Evolutionary conservation across 352 stramenopile genomes (phyloP).

Genomic region (Pythium pyrilobum): DNA sequence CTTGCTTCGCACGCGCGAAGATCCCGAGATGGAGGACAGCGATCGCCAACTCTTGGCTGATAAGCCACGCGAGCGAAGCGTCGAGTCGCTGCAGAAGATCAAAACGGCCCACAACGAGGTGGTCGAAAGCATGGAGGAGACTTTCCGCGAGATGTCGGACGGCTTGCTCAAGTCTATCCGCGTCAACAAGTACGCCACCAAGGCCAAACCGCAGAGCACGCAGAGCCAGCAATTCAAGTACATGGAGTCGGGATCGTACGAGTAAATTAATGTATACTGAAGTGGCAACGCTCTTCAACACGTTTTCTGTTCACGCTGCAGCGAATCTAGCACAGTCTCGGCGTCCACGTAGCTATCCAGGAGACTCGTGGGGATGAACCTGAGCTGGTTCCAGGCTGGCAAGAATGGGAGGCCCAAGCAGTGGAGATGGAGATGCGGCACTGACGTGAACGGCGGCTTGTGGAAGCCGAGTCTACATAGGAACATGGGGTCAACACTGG

Average conservation of each 20-base stretch:
- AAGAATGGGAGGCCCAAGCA: slow-evolving; percentile 62
- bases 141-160: slow-evolving; percentile 82
- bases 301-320: slow-evolving; percentile 6
- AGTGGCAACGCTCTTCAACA: no score
- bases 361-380: slow-evolving; percentile 43
- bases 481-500: not conserved
- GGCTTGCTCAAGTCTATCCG: slow-evolving; percentile 76
- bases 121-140: slow-evolving; percentile 76
- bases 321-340: slow-evolving; percentile 28
- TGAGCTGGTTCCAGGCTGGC: slow-evolving; percentile 52
- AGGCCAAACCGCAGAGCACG: slow-evolving; percentile 70
- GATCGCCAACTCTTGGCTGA: slow-evolving; percentile 70
- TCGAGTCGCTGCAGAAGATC: slow-evolving; percentile 61
- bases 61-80: slow-evolving; percentile 59
- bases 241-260: slow-evolving; percentile 77
- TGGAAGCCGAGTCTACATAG: slow-evolving; percentile 63
- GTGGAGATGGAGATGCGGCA: slow-evolving; percentile 71
- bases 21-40: slow-evolving; percentile 82
- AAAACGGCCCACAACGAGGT: slow-evolving; percentile 62
- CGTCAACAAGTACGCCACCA: slow-evolving; percentile 83
- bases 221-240: slow-evolving; percentile 82
- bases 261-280: slow-evolving; percentile 27
- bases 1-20: slow-evolving; percentile 72
- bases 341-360: slow-evolving; percentile 55
- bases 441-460: slow-evolving; percentile 57